Percentiles rank a stretch among this genome's conserved stretches.
These are phyloP conservation scores for Coccinonectria pachysandricola DNA, from an alignment of 2,329 filamentous ascomycete genomes.

Conservation along the genomic window DNA sequence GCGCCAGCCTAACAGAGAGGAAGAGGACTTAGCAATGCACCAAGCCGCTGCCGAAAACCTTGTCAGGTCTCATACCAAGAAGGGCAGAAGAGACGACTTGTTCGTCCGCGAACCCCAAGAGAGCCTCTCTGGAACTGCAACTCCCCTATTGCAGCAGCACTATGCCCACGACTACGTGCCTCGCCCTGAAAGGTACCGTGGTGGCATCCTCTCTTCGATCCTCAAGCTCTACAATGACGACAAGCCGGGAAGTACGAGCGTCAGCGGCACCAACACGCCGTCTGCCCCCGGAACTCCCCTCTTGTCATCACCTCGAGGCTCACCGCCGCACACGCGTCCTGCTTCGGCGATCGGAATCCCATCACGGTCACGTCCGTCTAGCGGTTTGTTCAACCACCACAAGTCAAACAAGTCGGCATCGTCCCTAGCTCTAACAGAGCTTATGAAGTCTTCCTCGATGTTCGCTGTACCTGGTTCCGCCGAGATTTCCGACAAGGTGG, in stretches of 20 bases:
- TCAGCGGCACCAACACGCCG: conserved; percentile 33
- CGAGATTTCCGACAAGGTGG: conserved; percentile 33
- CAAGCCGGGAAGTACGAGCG: conserved; percentile 21
- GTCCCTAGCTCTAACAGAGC: conserved; percentile 36
- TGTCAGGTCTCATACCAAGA: conserved; percentile 23
- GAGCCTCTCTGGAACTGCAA: conserved; percentile 25
- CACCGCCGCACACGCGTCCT: conserved; percentile 31
- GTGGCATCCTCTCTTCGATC: conserved; percentile 62
- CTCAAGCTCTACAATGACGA: conserved; percentile 57
- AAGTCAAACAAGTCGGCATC: conserved; percentile 32
- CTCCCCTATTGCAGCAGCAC: conserved; percentile 35
- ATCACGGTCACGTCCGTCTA: conserved; percentile 25
- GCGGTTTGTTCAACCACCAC: conserved; percentile 31
- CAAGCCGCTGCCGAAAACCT: conserved; percentile 25
- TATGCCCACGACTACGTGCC: conserved; percentile 50
- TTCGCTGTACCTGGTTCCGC: conserved; percentile 38
- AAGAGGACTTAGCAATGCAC: no score
- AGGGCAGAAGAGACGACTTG: conserved; percentile 21
- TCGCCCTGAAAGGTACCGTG: conserved; percentile 56
- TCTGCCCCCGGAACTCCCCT: conserved; percentile 27
- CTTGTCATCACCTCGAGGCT: conserved; percentile 33
- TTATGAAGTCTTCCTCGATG: conserved; percentile 44
- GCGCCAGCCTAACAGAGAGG: no score
- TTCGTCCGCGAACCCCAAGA: conserved; percentile 19
- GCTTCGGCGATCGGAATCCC: conserved; percentile 26